Base-by-base conservation (phyloP, 2,329 filamentous ascomycete genomes). In the Zopfia rhizophila region DNA sequence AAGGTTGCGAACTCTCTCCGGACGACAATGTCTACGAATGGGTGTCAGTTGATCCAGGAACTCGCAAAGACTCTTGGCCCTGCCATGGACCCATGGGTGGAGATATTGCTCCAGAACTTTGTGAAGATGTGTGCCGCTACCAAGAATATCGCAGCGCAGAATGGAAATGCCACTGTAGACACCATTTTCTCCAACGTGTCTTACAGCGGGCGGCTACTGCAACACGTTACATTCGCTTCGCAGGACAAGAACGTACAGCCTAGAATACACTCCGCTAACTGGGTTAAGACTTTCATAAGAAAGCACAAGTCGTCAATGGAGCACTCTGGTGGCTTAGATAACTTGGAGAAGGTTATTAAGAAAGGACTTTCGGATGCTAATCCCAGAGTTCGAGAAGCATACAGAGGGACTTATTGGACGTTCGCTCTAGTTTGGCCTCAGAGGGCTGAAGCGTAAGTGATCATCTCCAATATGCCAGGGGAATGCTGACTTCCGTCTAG, bases 211-310 rank as follows among this genome's bases (percentile, higher is more conserved):
- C 87, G 91, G 19, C 80, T 97, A 52, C 82, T 97, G 79, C 89
- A 96, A 69, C 93, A 97, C 63, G 78, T 97, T 35, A 89, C 86
- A 77, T 76, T 78, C 41, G 92, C 93, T 17, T 88, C 84, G 52
- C 88, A 95, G 68, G 93, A 99, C 75, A 97, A 97, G 77, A 97
- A 97, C 65, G 87, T 92, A 2, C 89, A 94, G 64, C 88, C 92
- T 12, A 85, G 94, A 51, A 83, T 84, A 1, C 96, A 87, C 70
- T 88, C 87, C 2, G 80, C 88, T 2, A 86, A 82, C 6, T 99
- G 94, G 94, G 75, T 97, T 21, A 89, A 87, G 71, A 95, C 88
- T 1, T 72, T 97, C 14, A 75, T 99, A 27, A 86, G 82, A 57
- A 90, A 90, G 60, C 90, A 96, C 72, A 96, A 91, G 74, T 83